Evolutionary conservation across 1,284 basidiomycete species (phyloP), one percentile per base, ranked within the genome.

Genomic region (Puccinia horiana): DNA sequence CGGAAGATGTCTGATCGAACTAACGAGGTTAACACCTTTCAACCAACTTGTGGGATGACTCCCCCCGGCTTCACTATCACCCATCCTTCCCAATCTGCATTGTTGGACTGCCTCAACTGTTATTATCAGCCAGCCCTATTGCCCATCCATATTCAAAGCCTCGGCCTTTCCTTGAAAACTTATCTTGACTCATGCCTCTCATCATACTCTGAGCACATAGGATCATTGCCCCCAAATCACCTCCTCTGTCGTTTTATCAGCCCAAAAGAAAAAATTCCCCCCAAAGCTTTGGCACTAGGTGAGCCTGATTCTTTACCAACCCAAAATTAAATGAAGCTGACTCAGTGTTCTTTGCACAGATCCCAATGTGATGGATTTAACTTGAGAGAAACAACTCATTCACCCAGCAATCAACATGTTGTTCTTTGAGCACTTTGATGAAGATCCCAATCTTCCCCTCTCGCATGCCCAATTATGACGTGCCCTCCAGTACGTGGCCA

Each of bases 241-340:
- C 61, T 63, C 20, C 26, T 29, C 61, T 26, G 61, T 5, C 14
- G n/a, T n/a, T n/a, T n/a, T n/a, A n/a, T n/a, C n/a, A n/a, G n/a
- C n/a, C n/a, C n/a, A n/a, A n/a, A 63, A 32, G 61, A 63, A 5
- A 63, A 63, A 63, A 63, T 63, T 29, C 5, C 9, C 5, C 61
- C 61, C 12, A 26, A 63, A 63, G 61, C 61, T 63, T 63, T 63
- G 61, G 61, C 61, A 63, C 61, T 63, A 63, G 61, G 61, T 63
- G 32, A 16, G 61, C 29, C 26, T 63, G 6, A 20, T 63, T 18
- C 61, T 37, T n/a, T 63, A 32, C 14, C 3, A 63, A 29, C 14
- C n/a, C 35, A 63, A 20, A 5, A 5, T 29, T 16, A 12, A 63
- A 18, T 20, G 9, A 29, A 63, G 61, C 61, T 32, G 61, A 63